Base-by-base conservation (phyloP, 2,329 filamentous ascomycete species). In the Xylaria multiplex region DNA sequence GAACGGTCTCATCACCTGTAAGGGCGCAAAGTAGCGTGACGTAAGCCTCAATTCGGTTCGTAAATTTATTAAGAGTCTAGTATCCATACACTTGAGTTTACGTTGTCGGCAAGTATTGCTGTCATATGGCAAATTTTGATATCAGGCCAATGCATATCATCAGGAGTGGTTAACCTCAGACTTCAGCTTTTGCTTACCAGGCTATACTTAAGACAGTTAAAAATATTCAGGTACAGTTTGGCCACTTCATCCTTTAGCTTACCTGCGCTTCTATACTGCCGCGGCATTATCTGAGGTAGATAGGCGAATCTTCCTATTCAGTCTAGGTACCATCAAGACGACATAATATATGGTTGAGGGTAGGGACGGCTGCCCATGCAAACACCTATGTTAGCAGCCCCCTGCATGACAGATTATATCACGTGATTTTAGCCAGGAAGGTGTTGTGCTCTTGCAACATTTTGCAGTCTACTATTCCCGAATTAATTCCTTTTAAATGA, bases 101-200 rank as follows among this genome's bases (percentile, higher is more conserved):
- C 78, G 78, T 11, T 73, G 70, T 2, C 78, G 77, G 58, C 78
- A 80, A 2, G 77, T 80, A 50, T 80, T 78, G 68, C 78, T 80
- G 54, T 46, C 6, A 24, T 30, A 54, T 46, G 4, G 22, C 24
- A 35, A 49, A 65, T 65, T 19, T 27, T 65, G 65, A 64, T 6
- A 22, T 45, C 14, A 43, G 19, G 32, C 45, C 49, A 42, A 27
- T 30, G 19, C 27, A 1, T 50, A 2, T 42, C 16, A 27, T 30
- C 22, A 3, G 19, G 30, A 40, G 42, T 45, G 9, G 9, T 24
- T 13, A 8, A 45, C 14, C 37, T 52, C 43, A 7, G 19, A 13
- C 14, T 30, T 52, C 43, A 13, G 19, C 22, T 30, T 54, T 24
- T 53, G 7, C 61, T 62, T 65, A 67, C 65, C 65, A 67, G 32